A percentile compares a stretch with the other conserved stretches of the same genome.
Evolutionary conservation across 1,139 yeast species (phyloP).

Genomic region (Blastobotrys ciferrii): DNA sequence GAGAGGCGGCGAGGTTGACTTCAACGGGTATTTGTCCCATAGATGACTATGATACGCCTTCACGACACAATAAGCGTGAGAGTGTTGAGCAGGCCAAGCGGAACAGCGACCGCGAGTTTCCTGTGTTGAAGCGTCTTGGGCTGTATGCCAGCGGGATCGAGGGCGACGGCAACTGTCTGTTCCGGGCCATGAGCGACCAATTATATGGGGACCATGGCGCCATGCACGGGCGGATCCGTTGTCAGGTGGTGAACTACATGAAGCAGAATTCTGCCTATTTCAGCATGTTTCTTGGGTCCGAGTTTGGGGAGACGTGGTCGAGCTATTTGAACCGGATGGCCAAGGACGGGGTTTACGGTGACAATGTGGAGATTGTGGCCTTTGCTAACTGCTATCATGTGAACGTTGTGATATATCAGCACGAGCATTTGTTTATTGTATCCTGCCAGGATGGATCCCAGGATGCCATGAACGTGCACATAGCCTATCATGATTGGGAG

Average conservation of each 20-base stretch:
- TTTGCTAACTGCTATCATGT: slow-evolving; percentile 36
- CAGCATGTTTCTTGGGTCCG: slow-evolving; percentile 32
- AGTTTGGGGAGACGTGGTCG: slow-evolving; percentile 36
- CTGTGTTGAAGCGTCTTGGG: slow-evolving; percentile 36
- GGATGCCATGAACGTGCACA: slow-evolving; percentile 30
- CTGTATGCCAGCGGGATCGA: slow-evolving; percentile 39
- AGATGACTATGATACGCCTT: slow-evolving; percentile 1
- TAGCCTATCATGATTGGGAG: slow-evolving; percentile 46
- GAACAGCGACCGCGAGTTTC: slow-evolving; percentile 35
- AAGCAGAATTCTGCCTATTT: slow-evolving; percentile 32
- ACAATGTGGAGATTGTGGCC: slow-evolving; percentile 43
- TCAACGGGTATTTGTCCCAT: slow-evolving; percentile 1
- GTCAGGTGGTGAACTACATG: slow-evolving; percentile 36
- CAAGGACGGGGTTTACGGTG: slow-evolving; percentile 43
- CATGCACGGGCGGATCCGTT: slow-evolving; percentile 34
- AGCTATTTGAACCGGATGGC: slow-evolving; percentile 38
- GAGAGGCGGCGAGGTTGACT: slow-evolving; percentile 8
- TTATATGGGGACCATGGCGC: slow-evolving; percentile 38
- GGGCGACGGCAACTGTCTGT: slow-evolving; percentile 46
- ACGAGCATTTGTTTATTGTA: slow-evolving; percentile 38
- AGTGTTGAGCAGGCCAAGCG: neutral
- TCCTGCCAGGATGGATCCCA: slow-evolving; percentile 21
- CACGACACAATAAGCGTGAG: slow-evolving; percentile 5
- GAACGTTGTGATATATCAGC: slow-evolving; percentile 40
- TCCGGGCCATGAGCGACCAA: slow-evolving; percentile 44